Conservation (phyloP, 306 rosid genomes). For the Glycine soja region DNA sequence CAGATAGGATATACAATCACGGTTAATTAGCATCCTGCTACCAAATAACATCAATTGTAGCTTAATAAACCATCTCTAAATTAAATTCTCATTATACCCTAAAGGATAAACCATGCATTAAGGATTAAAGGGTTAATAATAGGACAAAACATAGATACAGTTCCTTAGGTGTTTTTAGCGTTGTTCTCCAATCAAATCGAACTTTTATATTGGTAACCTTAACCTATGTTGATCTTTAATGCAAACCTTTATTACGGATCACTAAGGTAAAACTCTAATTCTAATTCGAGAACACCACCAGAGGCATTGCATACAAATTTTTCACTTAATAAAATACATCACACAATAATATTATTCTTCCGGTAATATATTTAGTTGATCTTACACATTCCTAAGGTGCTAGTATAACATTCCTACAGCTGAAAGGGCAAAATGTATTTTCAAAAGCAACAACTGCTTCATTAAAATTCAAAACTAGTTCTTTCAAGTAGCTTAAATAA, state of each 20-base stretch:
- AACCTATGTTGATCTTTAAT: not conserved
- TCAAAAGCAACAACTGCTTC: constrained; percentile 21
- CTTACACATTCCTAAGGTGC: not conserved
- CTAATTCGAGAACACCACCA: not conserved
- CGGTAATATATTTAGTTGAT: not conserved
- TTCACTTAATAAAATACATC: not conserved
- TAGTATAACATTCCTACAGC: constrained; percentile 13
- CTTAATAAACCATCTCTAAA: not conserved
- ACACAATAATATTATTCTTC: too few relatives aligned
- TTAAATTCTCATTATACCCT: not conserved
- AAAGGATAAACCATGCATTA: not conserved
- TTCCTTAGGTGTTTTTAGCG: not conserved
- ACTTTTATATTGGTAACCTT: not conserved
- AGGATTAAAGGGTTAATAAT: not conserved
- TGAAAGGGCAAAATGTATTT: not conserved
- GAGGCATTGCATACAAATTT: not conserved
- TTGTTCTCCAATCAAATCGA: not conserved
- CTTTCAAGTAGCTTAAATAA: constrained; percentile 17
- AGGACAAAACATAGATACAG: not conserved
- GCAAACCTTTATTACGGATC: not conserved
- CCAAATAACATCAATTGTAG: not conserved
- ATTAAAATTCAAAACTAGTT: not conserved
- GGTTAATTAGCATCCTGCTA: constrained; percentile 10
- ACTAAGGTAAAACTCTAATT: not conserved
- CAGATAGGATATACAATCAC: constrained; percentile 25